Percentiles rank a stretch among this genome's conserved stretches.
Conservation (phyloP, 768 basidiomycete species). For the Russula earlei region DNA sequence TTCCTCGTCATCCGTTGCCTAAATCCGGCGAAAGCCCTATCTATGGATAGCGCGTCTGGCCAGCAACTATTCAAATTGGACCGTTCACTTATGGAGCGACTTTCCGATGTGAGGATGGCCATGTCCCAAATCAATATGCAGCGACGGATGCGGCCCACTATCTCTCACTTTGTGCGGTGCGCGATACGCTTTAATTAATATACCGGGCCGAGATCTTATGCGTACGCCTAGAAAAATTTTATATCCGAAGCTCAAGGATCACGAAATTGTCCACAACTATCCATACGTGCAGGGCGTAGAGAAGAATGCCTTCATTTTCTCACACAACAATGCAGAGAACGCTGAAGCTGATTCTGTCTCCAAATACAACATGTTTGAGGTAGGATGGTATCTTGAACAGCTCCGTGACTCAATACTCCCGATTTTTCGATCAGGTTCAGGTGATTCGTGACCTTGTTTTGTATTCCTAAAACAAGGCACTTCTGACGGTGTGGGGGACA, state of each 20-base stretch:
- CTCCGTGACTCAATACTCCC: not conserved
- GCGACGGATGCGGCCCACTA: slow-evolving; percentile 63
- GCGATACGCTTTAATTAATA: not conserved
- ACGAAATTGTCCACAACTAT: slow-evolving; percentile 41
- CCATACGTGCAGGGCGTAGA: slow-evolving; percentile 51
- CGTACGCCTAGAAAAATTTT: slow-evolving; percentile 38
- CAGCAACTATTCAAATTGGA: slow-evolving; percentile 52
- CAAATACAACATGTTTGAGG: slow-evolving; percentile 63
- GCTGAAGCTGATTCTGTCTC: slow-evolving; percentile 52
- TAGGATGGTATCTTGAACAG: slow-evolving; percentile 20
- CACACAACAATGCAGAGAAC: slow-evolving; percentile 53
- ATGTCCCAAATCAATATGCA: slow-evolving; percentile 71
- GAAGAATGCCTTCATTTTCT: slow-evolving; percentile 59
- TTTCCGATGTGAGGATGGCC: slow-evolving; percentile 43
- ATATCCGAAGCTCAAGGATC: slow-evolving; percentile 52
- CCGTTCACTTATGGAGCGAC: slow-evolving; percentile 61
- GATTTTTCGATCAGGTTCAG: slow-evolving; percentile 21
- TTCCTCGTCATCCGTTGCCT: not conserved
- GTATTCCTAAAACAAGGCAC: slow-evolving; percentile 44
- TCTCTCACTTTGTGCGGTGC: slow-evolving; percentile 53
- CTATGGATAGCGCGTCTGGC: slow-evolving; percentile 57
- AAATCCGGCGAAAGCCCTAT: slow-evolving; percentile 39
- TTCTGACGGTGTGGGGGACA: slow-evolving; percentile 39
- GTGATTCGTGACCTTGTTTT: slow-evolving; percentile 47
- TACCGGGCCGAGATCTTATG: not conserved